A percentile compares a stretch with the other conserved stretches of the same genome.
Conservation (phyloP, 2,329 filamentous ascomycete genomes). For the Sporothrix pseudoabietina region DNA sequence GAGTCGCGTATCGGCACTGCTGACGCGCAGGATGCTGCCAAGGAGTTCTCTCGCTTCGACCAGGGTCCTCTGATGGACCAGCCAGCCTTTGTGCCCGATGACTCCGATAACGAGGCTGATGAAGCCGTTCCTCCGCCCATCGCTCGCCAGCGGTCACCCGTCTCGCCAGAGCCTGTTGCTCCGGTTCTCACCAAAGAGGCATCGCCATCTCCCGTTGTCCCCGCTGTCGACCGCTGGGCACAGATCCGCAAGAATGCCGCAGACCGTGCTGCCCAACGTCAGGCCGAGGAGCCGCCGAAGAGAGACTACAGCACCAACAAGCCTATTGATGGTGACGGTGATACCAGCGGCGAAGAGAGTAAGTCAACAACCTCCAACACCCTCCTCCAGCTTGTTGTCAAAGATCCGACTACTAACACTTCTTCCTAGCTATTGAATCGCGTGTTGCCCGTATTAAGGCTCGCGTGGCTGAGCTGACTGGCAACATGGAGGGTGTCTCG, state of each 20-base stretch:
- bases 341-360: slow-evolving; percentile 96
- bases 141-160: slow-evolving; percentile 44
- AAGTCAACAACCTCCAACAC: slow-evolving; percentile 48
- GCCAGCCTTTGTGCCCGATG: slow-evolving; percentile 72
- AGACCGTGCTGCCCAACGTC: slow-evolving; percentile 68
- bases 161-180: slow-evolving; percentile 21
- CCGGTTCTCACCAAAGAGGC: not conserved
- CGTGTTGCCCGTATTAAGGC: slow-evolving; percentile 97
- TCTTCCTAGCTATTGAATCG: slow-evolving; percentile 77
- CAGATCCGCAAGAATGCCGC: slow-evolving; percentile 95
- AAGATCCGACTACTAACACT: slow-evolving; percentile 37
- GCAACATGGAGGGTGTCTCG: slow-evolving; percentile 68
- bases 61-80: slow-evolving; percentile 87
- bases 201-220: not conserved
- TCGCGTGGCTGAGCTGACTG: slow-evolving; percentile 89
- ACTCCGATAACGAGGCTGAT: slow-evolving; percentile 53
- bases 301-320: slow-evolving; percentile 57
- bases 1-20: slow-evolving; percentile 63
- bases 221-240: slow-evolving; percentile 81
- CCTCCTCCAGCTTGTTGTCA: not conserved
- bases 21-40: slow-evolving; percentile 60
- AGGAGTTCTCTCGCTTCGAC: slow-evolving; percentile 71
- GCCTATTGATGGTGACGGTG: slow-evolving; percentile 70
- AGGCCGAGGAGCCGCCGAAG: slow-evolving; percentile 65
- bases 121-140: slow-evolving; percentile 57